Percentiles rank a stretch among this genome's conserved stretches.
These are phyloP conservation scores for Diplodia scrobiculata DNA, from an alignment of 2,329 filamentous ascomycete genomes.

Conservation along the genomic window DNA sequence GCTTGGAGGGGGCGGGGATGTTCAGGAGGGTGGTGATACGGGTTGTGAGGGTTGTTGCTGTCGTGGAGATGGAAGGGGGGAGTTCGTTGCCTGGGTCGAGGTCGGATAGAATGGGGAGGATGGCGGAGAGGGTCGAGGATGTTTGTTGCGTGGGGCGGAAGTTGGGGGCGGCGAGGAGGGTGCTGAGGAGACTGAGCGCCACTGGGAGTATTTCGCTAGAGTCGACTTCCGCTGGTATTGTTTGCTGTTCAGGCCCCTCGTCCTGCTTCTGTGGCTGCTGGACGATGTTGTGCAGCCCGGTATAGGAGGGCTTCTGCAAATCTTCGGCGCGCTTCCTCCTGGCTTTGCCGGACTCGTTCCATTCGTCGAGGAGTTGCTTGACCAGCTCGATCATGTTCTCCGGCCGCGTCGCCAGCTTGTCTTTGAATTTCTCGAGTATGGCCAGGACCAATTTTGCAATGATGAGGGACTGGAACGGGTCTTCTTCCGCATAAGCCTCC, in stretches of 20 bases:
- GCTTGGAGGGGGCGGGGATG: not conserved
- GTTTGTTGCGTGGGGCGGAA: conserved; percentile 40
- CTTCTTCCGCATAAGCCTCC: conserved; percentile 40
- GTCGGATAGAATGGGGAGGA: conserved; percentile 37
- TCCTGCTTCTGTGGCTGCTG: conserved; percentile 16
- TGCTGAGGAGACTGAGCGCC: conserved; percentile 47
- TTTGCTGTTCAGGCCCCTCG: not conserved
- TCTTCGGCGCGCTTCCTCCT: conserved; percentile 45
- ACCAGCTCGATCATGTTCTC: conserved; percentile 67
- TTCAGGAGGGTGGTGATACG: conserved; percentile 57
- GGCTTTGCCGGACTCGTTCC: conserved; percentile 48
- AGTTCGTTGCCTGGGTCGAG: conserved; percentile 35
- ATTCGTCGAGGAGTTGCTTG: conserved; percentile 58
- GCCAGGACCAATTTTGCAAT: conserved; percentile 66
- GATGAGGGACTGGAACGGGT: conserved; percentile 55
- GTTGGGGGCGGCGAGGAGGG: conserved; percentile 40
- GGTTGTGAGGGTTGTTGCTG: conserved; percentile 14
- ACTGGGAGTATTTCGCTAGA: conserved; percentile 47
- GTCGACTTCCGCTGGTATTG: conserved; percentile 31
- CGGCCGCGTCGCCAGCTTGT: conserved; percentile 65
- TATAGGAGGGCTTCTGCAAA: conserved; percentile 35
- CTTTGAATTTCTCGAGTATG: conserved; percentile 64
- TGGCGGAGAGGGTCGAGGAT: conserved; percentile 34
- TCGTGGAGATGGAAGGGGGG: conserved; percentile 44
- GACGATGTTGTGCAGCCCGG: conserved; percentile 38